phyloP scores from a whole-genome alignment of 2,329 filamentous ascomycete genomes.

The Pyrenochaeta sp. region DNA sequence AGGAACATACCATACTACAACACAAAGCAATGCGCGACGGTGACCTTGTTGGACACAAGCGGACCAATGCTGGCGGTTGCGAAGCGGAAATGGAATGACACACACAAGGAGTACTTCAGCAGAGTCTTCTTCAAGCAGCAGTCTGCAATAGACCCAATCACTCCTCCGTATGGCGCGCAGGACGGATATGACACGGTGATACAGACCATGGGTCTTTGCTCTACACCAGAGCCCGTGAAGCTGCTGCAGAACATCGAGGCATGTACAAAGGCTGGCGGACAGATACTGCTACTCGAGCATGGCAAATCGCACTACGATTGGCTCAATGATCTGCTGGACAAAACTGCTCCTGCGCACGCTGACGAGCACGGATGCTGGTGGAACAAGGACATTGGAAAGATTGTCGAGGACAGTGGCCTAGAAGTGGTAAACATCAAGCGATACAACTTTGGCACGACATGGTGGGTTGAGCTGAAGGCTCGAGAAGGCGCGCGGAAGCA shows the following conservation, averaged over 20 bases:
- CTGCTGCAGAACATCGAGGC: constrained; percentile 55
- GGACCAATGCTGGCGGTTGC: constrained; percentile 57
- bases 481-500: constrained; percentile 37
- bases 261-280: constrained; percentile 51
- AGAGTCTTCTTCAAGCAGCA: constrained; percentile 53
- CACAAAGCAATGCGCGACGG: constrained; percentile 49
- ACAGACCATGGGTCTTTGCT: constrained; percentile 62
- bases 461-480: constrained; percentile 58
- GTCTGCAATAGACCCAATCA: constrained; percentile 53
- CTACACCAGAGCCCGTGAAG: constrained; percentile 53
- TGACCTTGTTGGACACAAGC: constrained; percentile 58
- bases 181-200: constrained; percentile 58
- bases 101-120: constrained; percentile 48
- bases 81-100: constrained; percentile 56
- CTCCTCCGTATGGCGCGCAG: constrained; percentile 49
- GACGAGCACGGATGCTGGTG: constrained; percentile 61
- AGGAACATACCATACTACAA: constrained; percentile 57
- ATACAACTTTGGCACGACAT: constrained; percentile 59
- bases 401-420: constrained; percentile 57
- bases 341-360: constrained; percentile 56
- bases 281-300: constrained; percentile 59
- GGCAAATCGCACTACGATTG: constrained; percentile 57
- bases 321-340: constrained; percentile 57
- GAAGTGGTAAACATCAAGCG: constrained; percentile 56
- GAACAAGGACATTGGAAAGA: constrained; percentile 59